Evolutionary conservation across 2,329 filamentous ascomycete genomes (phyloP).

Genomic region (Harringtonia aguacate): DNA sequence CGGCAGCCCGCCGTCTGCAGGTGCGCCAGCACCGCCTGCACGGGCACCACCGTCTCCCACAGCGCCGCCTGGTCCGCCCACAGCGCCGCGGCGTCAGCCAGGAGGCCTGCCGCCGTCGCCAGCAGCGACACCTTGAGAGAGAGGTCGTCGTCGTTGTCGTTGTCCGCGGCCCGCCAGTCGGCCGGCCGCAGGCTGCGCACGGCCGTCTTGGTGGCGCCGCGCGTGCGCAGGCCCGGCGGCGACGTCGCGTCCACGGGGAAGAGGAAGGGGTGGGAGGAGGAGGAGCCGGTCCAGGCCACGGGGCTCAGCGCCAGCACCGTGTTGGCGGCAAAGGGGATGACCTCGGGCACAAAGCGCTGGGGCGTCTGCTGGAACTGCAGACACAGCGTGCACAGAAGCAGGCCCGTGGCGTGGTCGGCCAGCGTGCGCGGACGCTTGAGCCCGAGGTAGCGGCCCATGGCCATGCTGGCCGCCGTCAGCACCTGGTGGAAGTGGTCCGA

Average conservation of each 20-base stretch:
- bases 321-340: conserved; percentile 71
- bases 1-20: conserved; percentile 43
- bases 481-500: conserved; percentile 97
- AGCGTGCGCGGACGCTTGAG: conserved; percentile 59
- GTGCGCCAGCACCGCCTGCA: conserved; percentile 46
- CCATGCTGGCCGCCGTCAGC: conserved; percentile 77
- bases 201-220: conserved; percentile 35
- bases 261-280: too few species aligned
- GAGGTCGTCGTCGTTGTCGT: conserved; percentile 19
- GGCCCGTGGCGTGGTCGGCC: conserved; percentile 59
- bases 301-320: conserved; percentile 60
- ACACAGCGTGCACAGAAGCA: conserved; percentile 67
- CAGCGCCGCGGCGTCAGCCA: conserved; percentile 57
- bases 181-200: conserved; percentile 8
- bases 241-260: conserved; percentile 4
- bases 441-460: conserved; percentile 74
- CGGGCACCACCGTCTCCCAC: conserved; percentile 65
- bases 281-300: conserved; percentile 19
- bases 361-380: conserved; percentile 75
- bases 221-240: conserved; percentile 34
- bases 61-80: conserved; percentile 70
- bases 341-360: conserved; percentile 82
- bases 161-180: conserved; percentile 13
- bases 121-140: conserved; percentile 47
- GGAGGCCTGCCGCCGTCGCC: conserved; percentile 50